phyloP scores from a whole-genome alignment of 2,329 filamentous ascomycete genomes.

The Exophiala aquamarina region DNA sequence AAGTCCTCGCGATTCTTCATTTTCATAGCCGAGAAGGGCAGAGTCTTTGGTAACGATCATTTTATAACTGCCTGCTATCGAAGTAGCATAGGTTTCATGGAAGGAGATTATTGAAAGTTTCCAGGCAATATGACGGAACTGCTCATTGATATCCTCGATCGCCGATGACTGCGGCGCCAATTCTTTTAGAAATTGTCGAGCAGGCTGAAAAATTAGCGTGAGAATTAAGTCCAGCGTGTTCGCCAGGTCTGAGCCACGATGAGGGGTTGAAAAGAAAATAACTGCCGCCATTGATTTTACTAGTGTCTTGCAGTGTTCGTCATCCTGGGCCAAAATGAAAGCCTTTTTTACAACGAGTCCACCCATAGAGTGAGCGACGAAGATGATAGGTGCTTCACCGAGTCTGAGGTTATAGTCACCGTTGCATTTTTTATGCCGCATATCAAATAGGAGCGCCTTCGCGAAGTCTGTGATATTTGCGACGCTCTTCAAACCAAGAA shows the following conservation, averaged over 20 bases:
- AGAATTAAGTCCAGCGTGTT: slow-evolving; percentile 35
- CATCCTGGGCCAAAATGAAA: slow-evolving; percentile 11
- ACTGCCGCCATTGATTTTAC: slow-evolving; percentile 16
- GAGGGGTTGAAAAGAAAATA: slow-evolving; percentile 34
- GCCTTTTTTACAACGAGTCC: slow-evolving; percentile 19
- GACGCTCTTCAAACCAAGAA: slow-evolving; percentile 5
- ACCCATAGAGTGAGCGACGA: slow-evolving; percentile 19
- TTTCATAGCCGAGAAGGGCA: slow-evolving; percentile 43
- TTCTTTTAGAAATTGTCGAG: slow-evolving; percentile 33
- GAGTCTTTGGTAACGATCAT: slow-evolving; percentile 40
- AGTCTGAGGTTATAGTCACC: neutral
- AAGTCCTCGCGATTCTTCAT: slow-evolving; percentile 40
- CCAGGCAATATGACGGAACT: slow-evolving; percentile 42
- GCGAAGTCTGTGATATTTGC: slow-evolving; percentile 12
- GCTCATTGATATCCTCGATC: slow-evolving; percentile 44
- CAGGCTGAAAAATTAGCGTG: neutral
- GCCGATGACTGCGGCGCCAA: slow-evolving; percentile 37
- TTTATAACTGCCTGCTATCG: neutral
- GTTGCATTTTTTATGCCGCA: slow-evolving; percentile 2
- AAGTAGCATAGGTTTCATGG: slow-evolving; percentile 42
- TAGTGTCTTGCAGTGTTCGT: slow-evolving; percentile 1
- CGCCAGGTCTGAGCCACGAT: slow-evolving; percentile 31
- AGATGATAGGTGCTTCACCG: slow-evolving; percentile 14
- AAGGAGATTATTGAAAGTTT: slow-evolving; percentile 45
- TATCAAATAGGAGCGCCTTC: slow-evolving; percentile 19